phyloP scores from a whole-genome alignment of 495 filamentous ascomycete genomes.

The Chaetomium tenue region DNA sequence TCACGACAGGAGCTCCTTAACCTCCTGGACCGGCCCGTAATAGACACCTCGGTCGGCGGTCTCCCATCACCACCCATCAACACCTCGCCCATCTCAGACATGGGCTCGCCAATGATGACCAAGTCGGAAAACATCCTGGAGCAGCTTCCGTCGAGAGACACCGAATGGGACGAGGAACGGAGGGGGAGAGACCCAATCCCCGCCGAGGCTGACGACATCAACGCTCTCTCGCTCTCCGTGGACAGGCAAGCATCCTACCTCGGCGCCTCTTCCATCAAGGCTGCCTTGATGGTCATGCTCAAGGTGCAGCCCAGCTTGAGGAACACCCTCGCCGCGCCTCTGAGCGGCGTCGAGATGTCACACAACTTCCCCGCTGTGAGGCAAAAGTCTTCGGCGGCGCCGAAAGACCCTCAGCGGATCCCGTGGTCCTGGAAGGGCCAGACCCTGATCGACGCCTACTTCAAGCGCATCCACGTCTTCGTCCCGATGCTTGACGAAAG shows the following conservation, averaged over 20 bases:
- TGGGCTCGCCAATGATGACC: slow-evolving; percentile 45
- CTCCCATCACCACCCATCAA: slow-evolving; percentile 47
- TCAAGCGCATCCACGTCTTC: slow-evolving; percentile 70
- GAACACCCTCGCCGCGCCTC: slow-evolving; percentile 54
- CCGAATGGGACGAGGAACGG: slow-evolving; percentile 59
- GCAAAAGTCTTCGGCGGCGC: slow-evolving; percentile 39
- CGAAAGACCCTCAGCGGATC: slow-evolving; percentile 54
- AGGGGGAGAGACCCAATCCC: slow-evolving; percentile 58
- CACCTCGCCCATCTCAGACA: slow-evolving; percentile 43
- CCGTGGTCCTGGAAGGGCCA: slow-evolving; percentile 60
- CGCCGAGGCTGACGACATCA: slow-evolving; percentile 76
- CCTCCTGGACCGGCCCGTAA: slow-evolving; percentile 47
- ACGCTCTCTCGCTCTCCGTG: slow-evolving; percentile 71
- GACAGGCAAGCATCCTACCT: slow-evolving; percentile 73
- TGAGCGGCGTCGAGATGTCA: slow-evolving; percentile 48
- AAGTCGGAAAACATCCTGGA: slow-evolving; percentile 52
- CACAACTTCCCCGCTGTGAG: slow-evolving; percentile 50
- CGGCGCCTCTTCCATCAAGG: slow-evolving; percentile 78
- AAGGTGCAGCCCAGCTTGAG: slow-evolving; percentile 66
- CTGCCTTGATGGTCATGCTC: slow-evolving; percentile 76
- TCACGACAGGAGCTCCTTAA: slow-evolving; percentile 53
- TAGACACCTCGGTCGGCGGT: slow-evolving; percentile 42
- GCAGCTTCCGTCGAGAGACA: slow-evolving; percentile 53
- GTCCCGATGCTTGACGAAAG: slow-evolving; percentile 76
- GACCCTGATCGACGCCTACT: slow-evolving; percentile 72